phyloP scores from a whole-genome alignment of 306 rosid genomes.

The Fragaria vesca region DNA sequence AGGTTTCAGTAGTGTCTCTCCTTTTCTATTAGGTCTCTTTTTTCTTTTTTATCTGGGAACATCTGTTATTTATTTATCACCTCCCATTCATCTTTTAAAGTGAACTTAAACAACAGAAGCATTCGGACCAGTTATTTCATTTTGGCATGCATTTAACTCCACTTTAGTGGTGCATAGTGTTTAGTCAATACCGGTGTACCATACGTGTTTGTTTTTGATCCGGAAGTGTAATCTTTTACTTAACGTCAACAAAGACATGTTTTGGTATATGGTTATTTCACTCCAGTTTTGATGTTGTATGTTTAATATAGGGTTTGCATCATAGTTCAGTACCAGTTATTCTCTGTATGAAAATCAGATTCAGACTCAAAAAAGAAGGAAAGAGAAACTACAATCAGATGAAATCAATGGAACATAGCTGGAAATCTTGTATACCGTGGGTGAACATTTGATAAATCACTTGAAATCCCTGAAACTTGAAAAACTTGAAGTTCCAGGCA shows the following conservation, averaged over 20 bases:
- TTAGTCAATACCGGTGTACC: not conserved
- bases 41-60: not conserved
- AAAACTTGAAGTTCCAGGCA: constrained; percentile 7
- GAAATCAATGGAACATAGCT: not conserved
- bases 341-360: not conserved
- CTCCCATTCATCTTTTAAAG: not conserved
- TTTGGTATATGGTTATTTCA: not conserved
- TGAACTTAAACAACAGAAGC: constrained; percentile 8
- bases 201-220: not conserved
- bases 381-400: not conserved
- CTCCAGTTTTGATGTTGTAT: not conserved
- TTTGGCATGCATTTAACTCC: not conserved
- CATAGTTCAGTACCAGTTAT: not conserved
- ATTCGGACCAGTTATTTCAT: not conserved
- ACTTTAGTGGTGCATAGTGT: not conserved
- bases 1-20: constrained; percentile 23
- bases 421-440: not conserved
- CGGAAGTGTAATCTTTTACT: not conserved
- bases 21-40: constrained; percentile 8
- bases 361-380: not conserved
- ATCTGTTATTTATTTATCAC: not conserved
- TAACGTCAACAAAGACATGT: not conserved
- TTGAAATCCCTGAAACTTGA: not conserved
- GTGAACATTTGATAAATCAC: not conserved
- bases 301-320: not conserved